Conservation (phyloP, 768 basidiomycete species). For the Cubamyces sp. region DNA sequence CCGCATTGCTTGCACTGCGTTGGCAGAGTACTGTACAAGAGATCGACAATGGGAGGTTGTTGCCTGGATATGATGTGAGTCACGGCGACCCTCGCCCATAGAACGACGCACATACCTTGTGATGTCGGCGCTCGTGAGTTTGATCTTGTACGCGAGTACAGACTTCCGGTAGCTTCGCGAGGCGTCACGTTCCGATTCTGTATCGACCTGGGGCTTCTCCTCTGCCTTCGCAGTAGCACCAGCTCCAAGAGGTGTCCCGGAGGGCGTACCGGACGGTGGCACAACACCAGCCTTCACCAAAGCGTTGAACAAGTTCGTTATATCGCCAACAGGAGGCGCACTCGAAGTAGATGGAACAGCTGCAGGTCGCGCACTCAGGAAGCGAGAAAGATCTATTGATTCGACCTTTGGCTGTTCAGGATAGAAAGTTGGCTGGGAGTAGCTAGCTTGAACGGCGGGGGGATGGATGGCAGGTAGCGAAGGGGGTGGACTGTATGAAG, state of each 20-base stretch:
- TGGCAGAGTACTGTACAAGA: constrained; percentile 76
- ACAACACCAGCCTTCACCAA: constrained; percentile 83
- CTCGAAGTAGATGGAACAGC: constrained; percentile 31
- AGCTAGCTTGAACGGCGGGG: constrained; percentile 35
- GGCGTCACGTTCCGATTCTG: constrained; percentile 49
- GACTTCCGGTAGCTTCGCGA: constrained; percentile 60
- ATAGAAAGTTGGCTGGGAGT: constrained; percentile 38
- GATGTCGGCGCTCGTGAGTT: constrained; percentile 70
- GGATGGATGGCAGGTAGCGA: constrained; percentile 35
- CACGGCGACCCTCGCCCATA: neutral
- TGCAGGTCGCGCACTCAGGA: constrained; percentile 34
- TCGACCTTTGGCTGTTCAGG: constrained; percentile 35
- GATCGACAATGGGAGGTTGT: constrained; percentile 60
- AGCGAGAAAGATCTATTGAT: constrained; percentile 35
- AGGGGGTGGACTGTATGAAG: constrained; percentile 27
- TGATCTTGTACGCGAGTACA: constrained; percentile 62
- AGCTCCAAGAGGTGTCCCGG: constrained; percentile 54
- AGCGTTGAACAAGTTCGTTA: constrained; percentile 64
- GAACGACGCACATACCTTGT: constrained; percentile 53
- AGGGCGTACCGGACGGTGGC: constrained; percentile 55
- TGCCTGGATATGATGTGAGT: constrained; percentile 43
- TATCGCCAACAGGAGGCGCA: constrained; percentile 40
- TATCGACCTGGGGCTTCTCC: constrained; percentile 35
- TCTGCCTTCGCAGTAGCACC: constrained; percentile 45
- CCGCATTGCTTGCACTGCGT: constrained; percentile 95